phyloP scores from a whole-genome alignment of 371 early-diverging fungal genomes.

The Zopfochytrium polystomum region DNA sequence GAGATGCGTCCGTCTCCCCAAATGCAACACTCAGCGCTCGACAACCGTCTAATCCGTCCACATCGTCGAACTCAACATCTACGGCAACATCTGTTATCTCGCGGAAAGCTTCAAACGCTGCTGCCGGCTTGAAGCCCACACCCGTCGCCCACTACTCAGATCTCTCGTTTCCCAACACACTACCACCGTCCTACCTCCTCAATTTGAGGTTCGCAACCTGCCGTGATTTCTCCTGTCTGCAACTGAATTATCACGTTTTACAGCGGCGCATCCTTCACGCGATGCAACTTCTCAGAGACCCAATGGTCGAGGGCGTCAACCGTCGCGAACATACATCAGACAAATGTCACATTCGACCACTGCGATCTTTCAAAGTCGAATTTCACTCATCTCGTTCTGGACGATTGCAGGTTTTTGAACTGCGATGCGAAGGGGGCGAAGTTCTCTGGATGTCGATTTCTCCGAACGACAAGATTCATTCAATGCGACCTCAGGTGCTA shows the following conservation, averaged over 20 bases:
- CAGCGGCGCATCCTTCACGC: conserved; percentile 2
- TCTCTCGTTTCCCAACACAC: conserved; percentile 5
- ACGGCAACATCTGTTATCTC: not conserved
- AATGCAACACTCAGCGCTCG: not conserved
- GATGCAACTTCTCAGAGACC: not conserved
- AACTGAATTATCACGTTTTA: not conserved
- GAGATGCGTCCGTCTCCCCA: not conserved
- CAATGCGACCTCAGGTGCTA: conserved; percentile 6
- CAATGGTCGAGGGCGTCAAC: conserved; percentile 7
- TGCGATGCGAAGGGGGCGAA: not conserved
- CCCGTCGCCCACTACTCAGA: conserved; percentile 11
- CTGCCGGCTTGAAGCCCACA: conserved; percentile 4
- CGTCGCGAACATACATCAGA: conserved; percentile 4
- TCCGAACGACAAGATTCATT: conserved; percentile 1
- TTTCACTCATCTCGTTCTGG: conserved; percentile 5
- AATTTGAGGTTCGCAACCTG: not conserved
- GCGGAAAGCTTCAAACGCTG: conserved; percentile 10
- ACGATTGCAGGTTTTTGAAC: conserved; percentile 1
- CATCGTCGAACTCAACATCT: not conserved
- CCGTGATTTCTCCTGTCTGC: not conserved
- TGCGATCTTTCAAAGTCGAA: not conserved
- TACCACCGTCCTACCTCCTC: conserved; percentile 9
- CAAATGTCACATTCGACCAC: conserved; percentile 4
- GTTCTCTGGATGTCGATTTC: not conserved
- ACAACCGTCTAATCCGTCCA: not conserved